phyloP scores from a whole-genome alignment of 805 yeast genomes.

The Isabelozyma rhagii region DNA sequence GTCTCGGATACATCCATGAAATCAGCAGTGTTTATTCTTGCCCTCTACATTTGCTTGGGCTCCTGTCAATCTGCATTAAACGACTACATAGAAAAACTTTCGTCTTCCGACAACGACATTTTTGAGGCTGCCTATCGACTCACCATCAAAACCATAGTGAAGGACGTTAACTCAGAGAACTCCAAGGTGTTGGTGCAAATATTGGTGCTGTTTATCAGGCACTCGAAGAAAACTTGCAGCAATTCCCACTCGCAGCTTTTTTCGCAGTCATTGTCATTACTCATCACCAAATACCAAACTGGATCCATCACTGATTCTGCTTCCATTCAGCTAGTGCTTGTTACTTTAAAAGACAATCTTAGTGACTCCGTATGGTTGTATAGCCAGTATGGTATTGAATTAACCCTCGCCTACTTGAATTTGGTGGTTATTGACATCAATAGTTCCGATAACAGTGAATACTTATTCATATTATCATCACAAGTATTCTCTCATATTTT shows the following conservation, averaged over 20 bases:
- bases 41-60: slow-evolving; percentile 7
- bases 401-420: slow-evolving; percentile 41
- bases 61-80: not conserved
- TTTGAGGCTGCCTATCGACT: slow-evolving; percentile 11
- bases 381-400: slow-evolving; percentile 65
- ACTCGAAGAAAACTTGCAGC: slow-evolving; percentile 9
- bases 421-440: slow-evolving; percentile 12
- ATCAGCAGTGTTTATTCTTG: slow-evolving; percentile 10
- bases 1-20: slow-evolving; percentile 5
- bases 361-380: slow-evolving; percentile 55
- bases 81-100: slow-evolving; percentile 5
- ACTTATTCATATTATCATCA: slow-evolving; percentile 36
- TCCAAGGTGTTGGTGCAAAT: slow-evolving; percentile 15
- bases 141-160: slow-evolving; percentile 13
- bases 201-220: slow-evolving; percentile 11
- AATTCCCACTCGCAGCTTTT: slow-evolving; percentile 14
- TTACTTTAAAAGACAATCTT: slow-evolving; percentile 37
- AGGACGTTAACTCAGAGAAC: slow-evolving; percentile 8
- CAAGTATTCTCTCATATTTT: slow-evolving; percentile 59
- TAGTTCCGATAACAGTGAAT: slow-evolving; percentile 12
- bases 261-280: slow-evolving; percentile 25
- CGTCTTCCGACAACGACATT: slow-evolving; percentile 2
- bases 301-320: slow-evolving; percentile 3
- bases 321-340: slow-evolving; percentile 9
- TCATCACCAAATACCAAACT: slow-evolving; percentile 10